Evolutionary conservation across 2,329 filamentous ascomycete species (phyloP).

Genomic region (Cladosporium velox): DNA sequence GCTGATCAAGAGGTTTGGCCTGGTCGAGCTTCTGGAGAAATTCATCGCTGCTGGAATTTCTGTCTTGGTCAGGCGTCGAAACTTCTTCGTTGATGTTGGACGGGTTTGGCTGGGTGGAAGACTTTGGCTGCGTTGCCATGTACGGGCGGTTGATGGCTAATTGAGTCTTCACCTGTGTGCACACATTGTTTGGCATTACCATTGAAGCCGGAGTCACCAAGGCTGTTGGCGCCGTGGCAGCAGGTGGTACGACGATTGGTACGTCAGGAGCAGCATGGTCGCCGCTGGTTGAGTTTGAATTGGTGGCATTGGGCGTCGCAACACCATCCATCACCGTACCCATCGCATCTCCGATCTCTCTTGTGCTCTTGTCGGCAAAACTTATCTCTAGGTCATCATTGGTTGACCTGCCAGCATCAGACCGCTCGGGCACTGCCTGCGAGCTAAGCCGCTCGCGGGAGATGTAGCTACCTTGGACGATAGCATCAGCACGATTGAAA

Average conservation of each 20-base stretch:
- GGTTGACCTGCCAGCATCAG: neutral
- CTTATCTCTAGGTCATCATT: neutral
- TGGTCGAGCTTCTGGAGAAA: neutral
- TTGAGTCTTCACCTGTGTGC: neutral
- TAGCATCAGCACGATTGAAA: neutral
- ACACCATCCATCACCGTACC: neutral
- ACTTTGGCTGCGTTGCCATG: neutral
- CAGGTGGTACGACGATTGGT: neutral
- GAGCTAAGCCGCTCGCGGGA: neutral
- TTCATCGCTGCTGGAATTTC: neutral
- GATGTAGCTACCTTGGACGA: slow-evolving; percentile 1
- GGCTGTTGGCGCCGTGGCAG: neutral
- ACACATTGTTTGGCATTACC: neutral
- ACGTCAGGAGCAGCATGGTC: neutral
- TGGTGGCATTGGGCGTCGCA: neutral
- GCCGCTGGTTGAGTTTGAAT: neutral
- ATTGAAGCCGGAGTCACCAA: neutral
- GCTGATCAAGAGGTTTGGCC: neutral
- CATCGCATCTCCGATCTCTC: neutral
- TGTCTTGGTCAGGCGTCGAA: neutral
- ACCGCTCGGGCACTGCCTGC: neutral
- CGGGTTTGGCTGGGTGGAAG: neutral
- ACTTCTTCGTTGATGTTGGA: neutral
- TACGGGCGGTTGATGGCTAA: neutral
- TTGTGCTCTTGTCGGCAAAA: neutral